Evolutionary conservation across 2,329 filamentous ascomycete genomes (phyloP).

Genomic region (Paramyrothecium roridum): DNA sequence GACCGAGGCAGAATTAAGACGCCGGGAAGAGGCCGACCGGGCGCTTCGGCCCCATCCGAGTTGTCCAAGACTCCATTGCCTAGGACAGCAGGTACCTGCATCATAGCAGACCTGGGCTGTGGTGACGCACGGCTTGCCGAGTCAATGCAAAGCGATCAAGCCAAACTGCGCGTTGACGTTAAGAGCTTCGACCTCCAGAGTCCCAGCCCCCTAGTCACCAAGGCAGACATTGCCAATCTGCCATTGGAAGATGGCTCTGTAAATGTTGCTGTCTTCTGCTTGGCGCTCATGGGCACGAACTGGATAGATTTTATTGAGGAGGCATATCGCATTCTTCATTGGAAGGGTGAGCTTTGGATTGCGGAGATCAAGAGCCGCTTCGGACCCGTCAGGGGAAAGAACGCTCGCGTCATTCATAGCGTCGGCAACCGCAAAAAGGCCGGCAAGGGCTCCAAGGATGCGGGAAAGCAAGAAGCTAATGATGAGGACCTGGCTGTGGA

Average conservation of each 20-base stretch:
- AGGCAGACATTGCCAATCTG: slow-evolving; percentile 83
- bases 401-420: slow-evolving; percentile 59
- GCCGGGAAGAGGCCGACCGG: slow-evolving; percentile 24
- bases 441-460: slow-evolving; percentile 45
- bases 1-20: slow-evolving; percentile 56
- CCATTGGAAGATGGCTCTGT: slow-evolving; percentile 72
- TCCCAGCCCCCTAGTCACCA: slow-evolving; percentile 72
- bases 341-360: slow-evolving; percentile 95
- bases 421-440: slow-evolving; percentile 65
- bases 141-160: slow-evolving; percentile 59
- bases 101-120: slow-evolving; percentile 88
- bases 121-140: slow-evolving; percentile 82
- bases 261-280: slow-evolving; percentile 90
- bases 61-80: slow-evolving; percentile 54
- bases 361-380: slow-evolving; percentile 96
- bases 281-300: slow-evolving; percentile 98
- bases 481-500: slow-evolving; percentile 62
- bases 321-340: slow-evolving; percentile 84
- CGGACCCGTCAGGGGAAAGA: slow-evolving; percentile 32
- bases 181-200: slow-evolving; percentile 85
- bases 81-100: slow-evolving; percentile 68
- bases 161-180: slow-evolving; percentile 69
- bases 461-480: slow-evolving; percentile 45
- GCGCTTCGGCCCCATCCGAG: slow-evolving; percentile 17
- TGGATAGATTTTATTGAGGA: slow-evolving; percentile 97